Evolutionary conservation across 164 flowering plant species (phyloP).

Genomic region (Umbilicus rupestris): DNA sequence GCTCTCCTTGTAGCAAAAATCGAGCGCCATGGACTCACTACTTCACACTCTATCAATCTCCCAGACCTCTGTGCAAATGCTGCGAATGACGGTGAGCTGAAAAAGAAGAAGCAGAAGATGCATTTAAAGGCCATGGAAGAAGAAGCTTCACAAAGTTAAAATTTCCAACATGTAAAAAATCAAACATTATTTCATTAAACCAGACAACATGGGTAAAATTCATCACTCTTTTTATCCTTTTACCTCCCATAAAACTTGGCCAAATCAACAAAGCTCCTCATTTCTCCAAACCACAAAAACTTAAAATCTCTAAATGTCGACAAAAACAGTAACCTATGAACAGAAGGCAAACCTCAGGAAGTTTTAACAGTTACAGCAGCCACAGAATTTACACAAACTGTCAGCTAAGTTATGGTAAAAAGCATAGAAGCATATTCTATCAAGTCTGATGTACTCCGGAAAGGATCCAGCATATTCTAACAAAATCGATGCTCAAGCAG

Average conservation of each 20-base stretch:
- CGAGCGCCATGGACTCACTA: neutral
- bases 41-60: neutral
- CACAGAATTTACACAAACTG: neutral
- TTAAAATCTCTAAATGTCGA: too few species aligned
- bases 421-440: slow-evolving; percentile 2
- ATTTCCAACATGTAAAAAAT: neutral
- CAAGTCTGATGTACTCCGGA: neutral
- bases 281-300: neutral
- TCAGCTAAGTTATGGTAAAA: neutral
- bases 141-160: neutral
- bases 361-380: neutral
- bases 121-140: neutral
- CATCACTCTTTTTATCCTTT: neutral
- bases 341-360: too few species aligned
- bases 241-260: neutral
- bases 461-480: neutral
- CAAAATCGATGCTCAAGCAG: neutral
- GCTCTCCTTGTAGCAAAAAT: slow-evolving; percentile 24
- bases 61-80: neutral
- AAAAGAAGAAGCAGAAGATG: neutral
- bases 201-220: neutral
- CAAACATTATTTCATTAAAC: neutral
- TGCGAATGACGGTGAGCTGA: neutral
- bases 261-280: too few species aligned
- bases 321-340: too few species aligned